These are phyloP conservation scores for grape (Vitis vinifera) DNA, from an alignment of 164 flowering plant genomes.

Conservation along the genomic window DNA sequence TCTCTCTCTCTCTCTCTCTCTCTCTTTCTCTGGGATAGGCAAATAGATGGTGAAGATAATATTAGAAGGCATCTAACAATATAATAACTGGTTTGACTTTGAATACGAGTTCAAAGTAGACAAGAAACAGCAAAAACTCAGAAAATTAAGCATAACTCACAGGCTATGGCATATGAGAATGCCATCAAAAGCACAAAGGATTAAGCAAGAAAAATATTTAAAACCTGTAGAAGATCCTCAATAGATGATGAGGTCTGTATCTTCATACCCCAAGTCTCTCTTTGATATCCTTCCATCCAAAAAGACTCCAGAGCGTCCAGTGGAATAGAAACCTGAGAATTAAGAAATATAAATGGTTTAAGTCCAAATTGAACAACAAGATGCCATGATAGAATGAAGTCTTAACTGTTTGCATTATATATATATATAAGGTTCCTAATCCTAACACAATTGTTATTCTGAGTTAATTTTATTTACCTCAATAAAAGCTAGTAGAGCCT, in stretches of 20 bases:
- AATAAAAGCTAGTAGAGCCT: conserved; percentile 55
- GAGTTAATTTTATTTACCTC: conserved; percentile 50
- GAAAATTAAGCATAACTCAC: too few species aligned
- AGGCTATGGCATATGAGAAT: background rate
- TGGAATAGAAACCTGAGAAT: conserved; percentile 61
- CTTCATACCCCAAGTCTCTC: conserved; percentile 61
- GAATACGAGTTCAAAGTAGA: background rate
- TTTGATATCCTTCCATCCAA: conserved; percentile 69
- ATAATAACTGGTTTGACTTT: background rate
- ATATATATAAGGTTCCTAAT: too few species aligned
- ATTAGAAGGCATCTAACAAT: too few species aligned
- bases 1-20: too few species aligned
- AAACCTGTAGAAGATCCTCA: conserved; percentile 79
- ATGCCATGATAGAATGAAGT: background rate
- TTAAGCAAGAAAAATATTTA: background rate
- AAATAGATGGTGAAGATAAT: too few species aligned
- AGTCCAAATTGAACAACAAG: background rate
- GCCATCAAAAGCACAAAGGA: background rate
- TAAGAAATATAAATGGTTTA: background rate
- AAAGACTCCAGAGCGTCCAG: conserved; percentile 65
- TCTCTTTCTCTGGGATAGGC: too few species aligned
- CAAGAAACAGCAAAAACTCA: background rate
- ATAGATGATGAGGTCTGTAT: conserved; percentile 53
- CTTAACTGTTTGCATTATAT: too few species aligned
- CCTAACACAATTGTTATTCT: background rate